Percentiles rank a stretch among this genome's conserved stretches.
Conservation (phyloP, 2,329 filamentous ascomycete genomes). For the Orbilia oligospora region DNA sequence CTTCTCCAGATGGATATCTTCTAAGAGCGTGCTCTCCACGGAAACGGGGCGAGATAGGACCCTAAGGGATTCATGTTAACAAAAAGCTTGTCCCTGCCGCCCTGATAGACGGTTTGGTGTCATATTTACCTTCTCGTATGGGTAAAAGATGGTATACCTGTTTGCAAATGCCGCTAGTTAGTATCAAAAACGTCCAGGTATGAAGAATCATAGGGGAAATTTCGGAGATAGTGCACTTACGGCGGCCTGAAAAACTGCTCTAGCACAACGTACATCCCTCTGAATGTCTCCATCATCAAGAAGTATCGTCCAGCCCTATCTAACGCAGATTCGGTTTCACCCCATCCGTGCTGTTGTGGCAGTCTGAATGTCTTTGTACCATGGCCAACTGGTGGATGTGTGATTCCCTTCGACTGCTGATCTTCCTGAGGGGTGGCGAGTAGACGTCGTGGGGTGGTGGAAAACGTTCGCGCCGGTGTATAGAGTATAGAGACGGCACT, state of each 20-base stretch:
- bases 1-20: constrained; percentile 96
- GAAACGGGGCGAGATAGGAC: constrained; percentile 97
- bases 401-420: constrained; percentile 62
- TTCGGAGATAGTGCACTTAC: constrained; percentile 75
- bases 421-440: constrained; percentile 65
- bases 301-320: constrained; percentile 94
- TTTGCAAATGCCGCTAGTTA: not conserved
- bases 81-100: not conserved
- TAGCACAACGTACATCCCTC: constrained; percentile 97
- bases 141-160: constrained; percentile 98
- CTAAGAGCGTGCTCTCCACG: constrained; percentile 97
- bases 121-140: constrained; percentile 87
- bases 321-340: constrained; percentile 82
- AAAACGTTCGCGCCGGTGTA: constrained; percentile 73
- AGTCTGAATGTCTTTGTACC: constrained; percentile 83
- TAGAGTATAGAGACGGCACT: constrained; percentile 65
- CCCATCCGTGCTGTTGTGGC: constrained; percentile 75
- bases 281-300: constrained; percentile 92
- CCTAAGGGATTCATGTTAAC: constrained; percentile 68
- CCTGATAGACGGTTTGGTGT: not conserved
- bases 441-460: constrained; percentile 73
- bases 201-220: not conserved
- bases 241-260: constrained; percentile 99
- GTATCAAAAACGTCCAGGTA: not conserved
- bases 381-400: constrained; percentile 78